Evolutionary conservation across 140 eudicot genomes (phyloP).

Genomic region (Bidens hawaiensis): DNA sequence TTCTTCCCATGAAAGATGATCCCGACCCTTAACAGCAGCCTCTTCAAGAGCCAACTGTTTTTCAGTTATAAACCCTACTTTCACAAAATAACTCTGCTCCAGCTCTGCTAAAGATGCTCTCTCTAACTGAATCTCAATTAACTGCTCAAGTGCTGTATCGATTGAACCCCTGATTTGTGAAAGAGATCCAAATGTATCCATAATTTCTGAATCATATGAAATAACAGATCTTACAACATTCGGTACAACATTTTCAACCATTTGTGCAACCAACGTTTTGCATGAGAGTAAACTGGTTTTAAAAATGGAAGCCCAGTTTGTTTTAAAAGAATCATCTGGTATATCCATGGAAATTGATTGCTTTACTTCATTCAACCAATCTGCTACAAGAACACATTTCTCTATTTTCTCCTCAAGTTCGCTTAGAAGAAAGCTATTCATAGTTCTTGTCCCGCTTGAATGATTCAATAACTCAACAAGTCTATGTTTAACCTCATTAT

Average conservation of each 20-base stretch:
- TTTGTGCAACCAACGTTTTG: constrained; percentile 53
- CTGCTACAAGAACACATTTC: constrained; percentile 76
- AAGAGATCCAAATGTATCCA: constrained; percentile 90
- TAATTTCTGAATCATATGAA: constrained; percentile 74
- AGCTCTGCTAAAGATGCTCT: constrained; percentile 67
- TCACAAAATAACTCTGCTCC: constrained; percentile 79
- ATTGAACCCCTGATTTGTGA: constrained; percentile 83
- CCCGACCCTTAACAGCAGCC: constrained; percentile 90
- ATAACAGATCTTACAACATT: constrained; percentile 55
- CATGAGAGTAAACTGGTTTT: constrained; percentile 54
- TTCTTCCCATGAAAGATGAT: constrained; percentile 98
- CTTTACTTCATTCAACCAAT: constrained; percentile 63
- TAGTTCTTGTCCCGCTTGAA: constrained; percentile 33
- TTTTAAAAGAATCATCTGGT: constrained; percentile 29
- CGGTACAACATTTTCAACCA: constrained; percentile 72
- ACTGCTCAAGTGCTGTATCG: constrained; percentile 86
- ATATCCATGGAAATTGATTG: constrained; percentile 22
- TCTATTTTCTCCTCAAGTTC: constrained; percentile 85
- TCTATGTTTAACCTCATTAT: constrained; percentile 63
- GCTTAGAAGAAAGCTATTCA: constrained; percentile 42
- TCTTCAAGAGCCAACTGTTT: constrained; percentile 94
- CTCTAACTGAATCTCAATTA: constrained; percentile 82
- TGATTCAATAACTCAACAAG: constrained; percentile 50
- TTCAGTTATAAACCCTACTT: constrained; percentile 89
- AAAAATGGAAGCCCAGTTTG: constrained; percentile 79